A percentile compares a stretch with the other conserved stretches of the same genome.
phyloP scores from a whole-genome alignment of 164 flowering plant genomes.

The Vitis vinifera region ASM3070453v1 NC_081817.1:1761501-1762000 shows the following conservation, averaged over 20 bases:
- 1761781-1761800: neutral
- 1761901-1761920: constrained; percentile 91
- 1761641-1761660: too few relatives aligned
- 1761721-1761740: too few relatives aligned
- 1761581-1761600: too few relatives aligned
- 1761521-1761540: too few relatives aligned
- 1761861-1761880: neutral
- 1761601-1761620: too few relatives aligned
- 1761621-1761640: too few relatives aligned
- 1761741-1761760: too few relatives aligned
- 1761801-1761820: neutral
- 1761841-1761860: neutral
- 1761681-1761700: neutral
- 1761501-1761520: too few relatives aligned
- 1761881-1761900: constrained; percentile 50
- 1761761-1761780: too few relatives aligned
- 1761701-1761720: too few relatives aligned
- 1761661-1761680: neutral
- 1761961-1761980: constrained; percentile 61
- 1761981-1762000: constrained; percentile 70
- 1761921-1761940: constrained; percentile 86
- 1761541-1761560: too few relatives aligned
- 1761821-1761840: neutral
- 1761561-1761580: too few relatives aligned
- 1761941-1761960: constrained; percentile 91